Base-by-base conservation (phyloP, 2,329 filamentous ascomycete species). In the Dactylellina drechsleri region DNA sequence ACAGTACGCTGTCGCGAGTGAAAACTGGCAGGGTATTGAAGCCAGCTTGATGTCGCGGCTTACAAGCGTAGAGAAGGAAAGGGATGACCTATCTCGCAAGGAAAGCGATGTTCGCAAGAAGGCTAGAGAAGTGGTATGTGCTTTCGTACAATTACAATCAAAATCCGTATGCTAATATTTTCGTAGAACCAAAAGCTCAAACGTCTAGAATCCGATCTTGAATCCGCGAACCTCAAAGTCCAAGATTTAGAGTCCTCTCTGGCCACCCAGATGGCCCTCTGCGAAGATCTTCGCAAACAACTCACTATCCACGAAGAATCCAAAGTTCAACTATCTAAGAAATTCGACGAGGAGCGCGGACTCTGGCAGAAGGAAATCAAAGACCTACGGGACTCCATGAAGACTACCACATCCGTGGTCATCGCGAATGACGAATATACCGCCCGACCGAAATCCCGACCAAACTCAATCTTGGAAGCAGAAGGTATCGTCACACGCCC, bases 11-110 rank as follows among this genome's bases (percentile, higher is more conserved):
- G 89, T 96, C 65, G 95, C 95, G 0, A 95, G 92, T 78, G 92
- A 96, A 80, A 99, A 99, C 79, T 99, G 96, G 95, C 93, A 97
- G 80, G 92, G 93, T 0, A 96, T 99, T 76, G 94, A 99, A 82
- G 88, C 91, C 8, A 96, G 92, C 1, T 83, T 99, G 36, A 87
- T 94, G 59, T 88, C 92, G 20, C 88, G 93, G 68, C 86, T 95
- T 10, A 86, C 89, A 2, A 90, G 85, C 58, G 84, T 98, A 8
- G 95, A 99, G 81, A 95, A 91, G 80, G 96, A 99, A 81, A 88
- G 92, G 66, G 93, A 98, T 80, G 95, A 99, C 79, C 88, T 92
- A 7, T 86, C 89, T 58, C 89, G 89, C 78, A 89, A 92, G 71
- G 95, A 99, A 83, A 90, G 88, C 4, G 95, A 98, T 45, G 88